A percentile compares a stretch with the other conserved stretches of the same genome.
Conservation (phyloP, 164 flowering plant species). For the Tinospora cordifolia region DNA sequence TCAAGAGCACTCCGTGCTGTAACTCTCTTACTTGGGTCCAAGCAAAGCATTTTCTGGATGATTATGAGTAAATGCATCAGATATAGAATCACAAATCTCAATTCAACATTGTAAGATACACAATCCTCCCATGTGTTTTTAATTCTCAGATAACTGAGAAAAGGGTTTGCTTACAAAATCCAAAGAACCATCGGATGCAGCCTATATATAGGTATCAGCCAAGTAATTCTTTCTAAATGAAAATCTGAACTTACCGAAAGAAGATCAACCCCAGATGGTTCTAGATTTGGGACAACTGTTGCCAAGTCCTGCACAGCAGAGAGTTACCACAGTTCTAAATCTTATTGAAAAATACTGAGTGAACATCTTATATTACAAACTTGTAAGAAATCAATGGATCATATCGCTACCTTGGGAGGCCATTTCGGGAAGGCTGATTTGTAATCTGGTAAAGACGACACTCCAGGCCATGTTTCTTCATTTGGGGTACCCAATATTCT, state of each 20-base stretch:
- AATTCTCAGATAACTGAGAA: neutral
- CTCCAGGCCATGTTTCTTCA: conserved; percentile 94
- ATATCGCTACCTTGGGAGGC: conserved; percentile 55
- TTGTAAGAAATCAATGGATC: neutral
- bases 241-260: conserved; percentile 55
- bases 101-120: neutral
- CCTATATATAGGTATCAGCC: neutral
- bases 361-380: neutral
- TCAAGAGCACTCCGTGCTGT: conserved; percentile 83
- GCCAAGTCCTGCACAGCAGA: conserved; percentile 55
- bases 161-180: neutral
- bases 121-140: neutral
- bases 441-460: conserved; percentile 81
- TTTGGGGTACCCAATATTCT: conserved; percentile 87
- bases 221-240: neutral
- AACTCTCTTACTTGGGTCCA: conserved; percentile 88
- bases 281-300: conserved; percentile 68
- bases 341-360: neutral
- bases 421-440: conserved; percentile 89
- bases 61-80: conserved; percentile 2
- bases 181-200: neutral
- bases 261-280: conserved; percentile 76
- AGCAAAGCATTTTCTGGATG: conserved; percentile 79
- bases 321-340: neutral
- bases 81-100: neutral